Percentiles rank a stretch among this genome's conserved stretches.
These are phyloP conservation scores for Pythium dissotocum DNA, from an alignment of 352 stramenopile genomes.

Conservation along the genomic window DNA sequence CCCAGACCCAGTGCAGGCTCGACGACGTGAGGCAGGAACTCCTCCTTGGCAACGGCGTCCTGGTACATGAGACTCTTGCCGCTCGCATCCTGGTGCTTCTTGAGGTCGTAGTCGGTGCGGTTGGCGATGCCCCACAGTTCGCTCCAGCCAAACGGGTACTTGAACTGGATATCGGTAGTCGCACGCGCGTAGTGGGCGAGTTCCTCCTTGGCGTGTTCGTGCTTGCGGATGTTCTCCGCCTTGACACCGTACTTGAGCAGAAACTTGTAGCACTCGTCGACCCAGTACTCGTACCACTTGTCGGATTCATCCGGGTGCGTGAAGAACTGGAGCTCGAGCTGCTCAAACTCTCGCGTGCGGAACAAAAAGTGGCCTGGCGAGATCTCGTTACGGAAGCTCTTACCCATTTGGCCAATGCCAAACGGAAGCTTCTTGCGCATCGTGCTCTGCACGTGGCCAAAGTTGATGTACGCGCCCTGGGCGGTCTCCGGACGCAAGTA, in stretches of 20 bases:
- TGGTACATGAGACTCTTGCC: slow-evolving; percentile 88
- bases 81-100: slow-evolving; percentile 92
- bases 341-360: slow-evolving; percentile 97
- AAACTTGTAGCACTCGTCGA: slow-evolving; percentile 90
- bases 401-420: slow-evolving; percentile 96
- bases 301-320: slow-evolving; percentile 75
- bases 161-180: slow-evolving; percentile 99
- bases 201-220: slow-evolving; percentile 91
- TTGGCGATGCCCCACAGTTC: slow-evolving; percentile 97
- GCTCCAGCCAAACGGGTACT: slow-evolving; percentile 96
- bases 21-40: slow-evolving; percentile 96
- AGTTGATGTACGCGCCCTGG: slow-evolving; percentile 98
- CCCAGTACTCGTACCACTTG: slow-evolving; percentile 90
- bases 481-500: slow-evolving; percentile 98
- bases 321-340: slow-evolving; percentile 94
- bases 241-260: slow-evolving; percentile 90
- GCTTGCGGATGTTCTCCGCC: slow-evolving; percentile 88
- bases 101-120: slow-evolving; percentile 95
- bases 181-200: slow-evolving; percentile 96
- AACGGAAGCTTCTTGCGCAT: slow-evolving; percentile 94
- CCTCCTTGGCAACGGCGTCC: slow-evolving; percentile 62
- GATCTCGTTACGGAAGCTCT: slow-evolving; percentile 99
- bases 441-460: slow-evolving; percentile 93
- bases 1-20: slow-evolving; percentile 91
- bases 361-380: slow-evolving; percentile 97